Conservation (phyloP, 495 filamentous ascomycete genomes). For the Daldinia bambusicola region DNA sequence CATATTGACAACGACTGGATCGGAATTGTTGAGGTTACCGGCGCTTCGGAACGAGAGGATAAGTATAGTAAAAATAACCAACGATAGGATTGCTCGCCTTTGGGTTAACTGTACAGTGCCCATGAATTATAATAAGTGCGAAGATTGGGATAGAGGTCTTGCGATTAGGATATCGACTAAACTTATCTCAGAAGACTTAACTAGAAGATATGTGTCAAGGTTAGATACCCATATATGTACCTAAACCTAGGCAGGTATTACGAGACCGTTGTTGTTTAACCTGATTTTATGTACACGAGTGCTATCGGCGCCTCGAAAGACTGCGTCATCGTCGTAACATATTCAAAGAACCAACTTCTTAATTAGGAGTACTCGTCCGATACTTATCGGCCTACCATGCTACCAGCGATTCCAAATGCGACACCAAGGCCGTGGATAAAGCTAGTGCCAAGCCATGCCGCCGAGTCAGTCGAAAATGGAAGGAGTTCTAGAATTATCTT, state of each 20-base stretch:
- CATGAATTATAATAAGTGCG: slow-evolving; percentile 10
- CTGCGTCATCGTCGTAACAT: slow-evolving; percentile 22
- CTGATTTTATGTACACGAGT: slow-evolving; percentile 2
- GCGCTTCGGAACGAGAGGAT: slow-evolving; percentile 21
- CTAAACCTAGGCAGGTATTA: no score
- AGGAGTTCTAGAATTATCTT: slow-evolving; percentile 24
- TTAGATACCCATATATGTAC: no score
- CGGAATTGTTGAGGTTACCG: slow-evolving; percentile 27
- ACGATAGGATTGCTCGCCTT: slow-evolving; percentile 9
- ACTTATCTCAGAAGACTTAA: neutral
- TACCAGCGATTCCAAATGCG: slow-evolving; percentile 7
- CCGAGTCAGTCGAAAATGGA: slow-evolving; percentile 23
- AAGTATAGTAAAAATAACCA: slow-evolving; percentile 9
- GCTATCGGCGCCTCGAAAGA: slow-evolving; percentile 5
- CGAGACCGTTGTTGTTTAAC: slow-evolving; percentile 17
- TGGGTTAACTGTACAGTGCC: slow-evolving; percentile 2
- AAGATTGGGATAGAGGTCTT: no score
- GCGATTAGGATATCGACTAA: no score
- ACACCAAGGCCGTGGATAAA: slow-evolving; percentile 25
- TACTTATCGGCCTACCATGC: slow-evolving; percentile 6
- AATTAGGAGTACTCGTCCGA: slow-evolving; percentile 18
- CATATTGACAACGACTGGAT: slow-evolving; percentile 32
- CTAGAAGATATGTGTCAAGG: neutral
- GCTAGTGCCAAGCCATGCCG: slow-evolving; percentile 28
- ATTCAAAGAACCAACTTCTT: slow-evolving; percentile 28